phyloP scores from a whole-genome alignment of 768 basidiomycete genomes.

The Pulveroboletus sp. region DNA sequence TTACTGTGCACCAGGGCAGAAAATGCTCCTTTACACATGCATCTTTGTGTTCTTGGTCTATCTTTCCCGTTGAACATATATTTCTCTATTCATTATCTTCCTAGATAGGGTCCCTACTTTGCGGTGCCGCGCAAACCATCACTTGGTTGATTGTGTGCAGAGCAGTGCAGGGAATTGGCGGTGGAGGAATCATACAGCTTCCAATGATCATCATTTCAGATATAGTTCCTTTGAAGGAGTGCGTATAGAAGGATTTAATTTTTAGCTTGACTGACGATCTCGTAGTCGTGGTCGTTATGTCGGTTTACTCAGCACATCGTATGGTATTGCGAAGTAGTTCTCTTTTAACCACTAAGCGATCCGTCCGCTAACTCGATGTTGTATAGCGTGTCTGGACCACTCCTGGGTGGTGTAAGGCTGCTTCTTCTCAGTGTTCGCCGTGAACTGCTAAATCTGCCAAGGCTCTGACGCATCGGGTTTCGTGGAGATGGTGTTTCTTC shows the following conservation, averaged over 20 bases:
- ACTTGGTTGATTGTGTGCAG: constrained; percentile 71
- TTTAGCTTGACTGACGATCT: background rate
- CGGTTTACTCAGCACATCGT: constrained; percentile 73
- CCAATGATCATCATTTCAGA: constrained; percentile 78
- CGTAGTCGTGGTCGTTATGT: constrained; percentile 72
- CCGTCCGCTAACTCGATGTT: background rate
- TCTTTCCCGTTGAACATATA: background rate
- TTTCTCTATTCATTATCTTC: background rate
- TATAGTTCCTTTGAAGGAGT: constrained; percentile 79
- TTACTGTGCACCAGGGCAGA: constrained; percentile 43
- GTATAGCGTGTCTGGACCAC: constrained; percentile 63
- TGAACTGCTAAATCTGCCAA: constrained; percentile 20
- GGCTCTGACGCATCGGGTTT: constrained; percentile 67
- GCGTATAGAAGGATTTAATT: constrained; percentile 16
- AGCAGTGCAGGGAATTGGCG: constrained; percentile 81
- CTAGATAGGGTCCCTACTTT: constrained; percentile 76
- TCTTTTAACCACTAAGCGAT: background rate
- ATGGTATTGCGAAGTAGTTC: constrained; percentile 59
- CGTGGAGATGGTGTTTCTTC: constrained; percentile 86
- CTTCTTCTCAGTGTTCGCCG: background rate
- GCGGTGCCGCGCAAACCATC: constrained; percentile 77
- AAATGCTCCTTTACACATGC: constrained; percentile 60
- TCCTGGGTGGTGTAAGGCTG: constrained; percentile 71
- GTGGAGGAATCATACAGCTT: constrained; percentile 71
- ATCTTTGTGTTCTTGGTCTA: constrained; percentile 65